These are phyloP conservation scores for Knufia fluminis DNA, from an alignment of 2,329 filamentous ascomycete genomes.

Conservation along the genomic window DNA sequence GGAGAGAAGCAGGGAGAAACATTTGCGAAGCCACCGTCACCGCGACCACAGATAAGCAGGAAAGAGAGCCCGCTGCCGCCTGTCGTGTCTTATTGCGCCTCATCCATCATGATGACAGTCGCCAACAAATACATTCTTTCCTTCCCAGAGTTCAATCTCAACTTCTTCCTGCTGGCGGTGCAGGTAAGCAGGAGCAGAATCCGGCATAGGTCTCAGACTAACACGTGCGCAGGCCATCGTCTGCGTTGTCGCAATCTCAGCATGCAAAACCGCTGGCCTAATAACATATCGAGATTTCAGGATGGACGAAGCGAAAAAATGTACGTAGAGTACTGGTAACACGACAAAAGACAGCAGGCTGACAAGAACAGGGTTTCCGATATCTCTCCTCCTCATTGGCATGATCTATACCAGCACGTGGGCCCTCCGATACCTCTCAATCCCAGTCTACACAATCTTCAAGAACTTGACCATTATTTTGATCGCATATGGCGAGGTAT, in stretches of 20 bases:
- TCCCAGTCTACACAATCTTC: conserved; percentile 99
- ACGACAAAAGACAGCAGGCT: conserved; percentile 1
- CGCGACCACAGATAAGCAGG: conserved; percentile 38
- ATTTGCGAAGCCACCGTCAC: conserved; percentile 29
- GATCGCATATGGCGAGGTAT: conserved; percentile 94
- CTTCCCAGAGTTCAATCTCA: conserved; percentile 83
- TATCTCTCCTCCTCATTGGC: conserved; percentile 87
- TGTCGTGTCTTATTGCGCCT: conserved; percentile 81
- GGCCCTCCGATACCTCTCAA: conserved; percentile 89
- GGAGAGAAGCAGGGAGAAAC: conserved; percentile 49
- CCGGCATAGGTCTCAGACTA: conserved; percentile 4
- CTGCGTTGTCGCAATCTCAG: conserved; percentile 74
- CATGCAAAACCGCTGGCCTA: conserved; percentile 69
- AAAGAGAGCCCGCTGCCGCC: conserved; percentile 71
- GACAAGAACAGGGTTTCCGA: conserved; percentile 73
- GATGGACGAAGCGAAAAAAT: conserved; percentile 80
- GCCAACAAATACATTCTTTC: conserved; percentile 98
- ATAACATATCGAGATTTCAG: conserved; percentile 84
- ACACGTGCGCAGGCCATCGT: conserved; percentile 61
- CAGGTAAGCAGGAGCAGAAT: conserved; percentile 57
- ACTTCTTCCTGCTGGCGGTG: conserved; percentile 85
- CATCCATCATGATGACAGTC: conserved; percentile 99
- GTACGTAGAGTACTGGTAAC: conserved; percentile 43
- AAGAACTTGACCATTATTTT: conserved; percentile 99
- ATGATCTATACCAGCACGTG: conserved; percentile 99